Base-by-base conservation (phyloP, 306 rosid species). In the Cyclanthera cordifolia region DNA sequence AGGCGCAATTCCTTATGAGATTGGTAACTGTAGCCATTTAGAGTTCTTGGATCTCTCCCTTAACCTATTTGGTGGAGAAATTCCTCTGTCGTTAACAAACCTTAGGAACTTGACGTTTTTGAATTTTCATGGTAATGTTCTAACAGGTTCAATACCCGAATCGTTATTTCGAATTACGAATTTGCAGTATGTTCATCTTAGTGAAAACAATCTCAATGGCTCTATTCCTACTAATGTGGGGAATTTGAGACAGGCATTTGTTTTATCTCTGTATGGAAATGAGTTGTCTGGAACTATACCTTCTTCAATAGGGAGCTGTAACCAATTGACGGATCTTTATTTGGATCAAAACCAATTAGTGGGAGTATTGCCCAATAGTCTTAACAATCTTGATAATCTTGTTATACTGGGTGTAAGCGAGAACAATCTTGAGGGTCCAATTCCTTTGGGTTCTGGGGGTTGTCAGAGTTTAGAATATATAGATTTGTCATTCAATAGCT, bases 221-320 rank as follows among this genome's bases (percentile, higher is more conserved):
- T 70, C 86, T 6, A 80, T 92, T 16, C 93, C 98, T 61, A 16
- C 82, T 17, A 83, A 24, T 69, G 66, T 89, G 39, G 83, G 84
- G 68, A 80, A 82, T 72, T 32, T 80, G 82, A 81, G 79, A 73
- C 70, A 73, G 43, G 76, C 85, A 13, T 21, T 10, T 14, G 0
- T 4, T 11, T 27, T 91, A 55, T 76, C 80, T 74, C 71, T 88
- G 3, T 27, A 75, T 0, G 1, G 2, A 16, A 90, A 90, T 66
- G 34, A 16, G 24, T 77, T 90, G 7, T 84, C 87, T 0, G 93
- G 87, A 53, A 25, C 43, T n/a, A 80, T 90, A 73, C 95, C 97
- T 46, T 81, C 83, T 1, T 86, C 93, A 19, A 80, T 90, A 57
- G 89, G 84, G 32, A 85, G 80, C 52, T 87, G 95, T 76, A 84